Base-by-base conservation (phyloP, 805 yeast genomes). In the Kazachstania kunashirensis region DNA sequence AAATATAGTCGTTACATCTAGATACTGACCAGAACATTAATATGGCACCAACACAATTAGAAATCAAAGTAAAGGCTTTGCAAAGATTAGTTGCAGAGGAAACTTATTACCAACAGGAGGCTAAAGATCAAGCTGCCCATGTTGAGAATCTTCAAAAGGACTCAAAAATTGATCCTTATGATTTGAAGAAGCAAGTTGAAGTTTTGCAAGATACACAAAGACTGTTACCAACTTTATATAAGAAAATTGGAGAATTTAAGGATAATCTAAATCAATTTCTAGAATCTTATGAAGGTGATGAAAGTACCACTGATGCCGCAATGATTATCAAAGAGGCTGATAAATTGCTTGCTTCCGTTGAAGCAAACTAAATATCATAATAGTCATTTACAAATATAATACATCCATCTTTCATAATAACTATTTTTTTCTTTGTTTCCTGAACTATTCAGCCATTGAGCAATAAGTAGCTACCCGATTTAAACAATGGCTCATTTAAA, bases 31-130 rank as follows among this genome's bases (percentile, higher is more conserved):
- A n/a, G n/a, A n/a, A n/a, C n/a, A n/a, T n/a, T n/a, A n/a, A n/a
- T n/a, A 80, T 80, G 82, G 68, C 84, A 2, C 92, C 89, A 21
- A 65, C 84, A 2, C 75, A 68, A 41, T 59, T 82, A 28, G 82
- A 79, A 48, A 81, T 84, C 54, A 83, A 82, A 47, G 67, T 71
- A 25, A 74, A 71, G 40, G 86, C 95, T 1, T 64, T 84, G 34
- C 68, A 70, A 41, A 67, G 94, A 43, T 63, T 85, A 12, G 48
- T 77, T 27, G 81, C 81, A 46, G 95, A 85, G 53, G 77, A 77
- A 43, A 51, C 51, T 10, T 63, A 73, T 24, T 84, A 84, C 53
- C 62, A 67, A 18, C 63, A 68, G 38, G 94, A 84, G 48, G 64
- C 72, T 25, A 55, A 54, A 12, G 78, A 75, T 32, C 81, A 79